Evolutionary conservation across 345 rosid genomes (phyloP), one percentile per base, ranked within the genome.

Genomic region (Linum usitatissimum): DNA sequence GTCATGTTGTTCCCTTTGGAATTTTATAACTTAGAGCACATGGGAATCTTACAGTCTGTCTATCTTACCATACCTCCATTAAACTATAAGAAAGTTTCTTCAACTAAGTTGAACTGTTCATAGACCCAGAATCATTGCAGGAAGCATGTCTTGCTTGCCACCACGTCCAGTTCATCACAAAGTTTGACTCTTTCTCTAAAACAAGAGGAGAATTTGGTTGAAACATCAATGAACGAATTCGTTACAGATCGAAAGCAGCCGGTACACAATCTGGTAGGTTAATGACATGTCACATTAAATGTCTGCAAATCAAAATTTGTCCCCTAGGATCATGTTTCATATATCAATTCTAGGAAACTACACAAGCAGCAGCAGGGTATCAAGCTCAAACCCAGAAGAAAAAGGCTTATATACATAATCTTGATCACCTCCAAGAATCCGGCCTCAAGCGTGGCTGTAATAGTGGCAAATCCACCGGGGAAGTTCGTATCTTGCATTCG

Each of bases 381-480:
- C 62, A 59, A 70, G 61, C 59, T 62, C 70, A 55, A 70, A 54
- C 55, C 72, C 65, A 59, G 60, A 59, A 54, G 39, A 66, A 34
- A 23, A 61, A 70, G 59, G 63, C 61, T 79, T 34, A 73, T 79
- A 23, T 75, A 79, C 82, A 82, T 49, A 71, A 65, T 57, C 13
- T 58, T 40, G 73, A 76, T 61, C 38, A 34, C 71, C 77, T 69
- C 63, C 68, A 65, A 64, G 73, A 69, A 68, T 36, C 40, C 18
- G 53, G 66, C 65, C 56, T 30, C 49, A 21, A 36, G 66, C 60
- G 60, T 42, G 38, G 60, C 71, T 48, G 65, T 53, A 63, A 57
- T 64, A 63, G 65, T 65, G 69, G 40, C 75, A 28, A 18, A 40
- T 40, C 62, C 68, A 63, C 34, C 49, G 60, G 68, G 5, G 48